Conservation (phyloP, 208 protist genomes). For the Zelonia costaricensis region DNA sequence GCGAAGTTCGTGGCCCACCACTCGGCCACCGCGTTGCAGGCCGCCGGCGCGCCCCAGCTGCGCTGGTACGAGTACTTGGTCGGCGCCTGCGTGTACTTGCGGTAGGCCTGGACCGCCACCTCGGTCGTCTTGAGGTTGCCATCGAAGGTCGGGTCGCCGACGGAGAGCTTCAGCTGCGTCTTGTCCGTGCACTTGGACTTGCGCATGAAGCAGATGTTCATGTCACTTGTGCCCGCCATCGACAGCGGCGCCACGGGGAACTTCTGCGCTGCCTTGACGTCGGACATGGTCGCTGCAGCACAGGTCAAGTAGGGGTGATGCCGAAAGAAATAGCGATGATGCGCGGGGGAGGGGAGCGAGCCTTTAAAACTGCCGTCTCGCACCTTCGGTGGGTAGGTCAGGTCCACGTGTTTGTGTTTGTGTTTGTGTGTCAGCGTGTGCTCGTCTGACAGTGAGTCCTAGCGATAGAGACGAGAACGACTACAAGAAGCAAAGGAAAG, state of each 20-base stretch:
- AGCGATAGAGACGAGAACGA: no score
- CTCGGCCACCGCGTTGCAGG: conserved; percentile 55
- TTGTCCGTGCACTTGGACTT: conserved; percentile 35
- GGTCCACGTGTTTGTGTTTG: no score
- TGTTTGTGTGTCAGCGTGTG: no score
- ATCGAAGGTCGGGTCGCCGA: conserved; percentile 70
- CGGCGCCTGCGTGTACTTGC: conserved; percentile 22
- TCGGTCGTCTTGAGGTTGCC: conserved; percentile 64
- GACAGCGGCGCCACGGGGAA: conserved; percentile 14
- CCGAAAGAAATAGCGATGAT: no score
- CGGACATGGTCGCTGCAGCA: no score
- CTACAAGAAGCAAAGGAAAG: no score
- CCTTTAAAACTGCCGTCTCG: no score
- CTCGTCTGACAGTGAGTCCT: no score
- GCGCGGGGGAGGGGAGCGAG: no score
- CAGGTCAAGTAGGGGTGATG: no score
- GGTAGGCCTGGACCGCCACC: conserved; percentile 27
- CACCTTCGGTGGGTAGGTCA: no score
- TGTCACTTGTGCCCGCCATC: conserved; percentile 19
- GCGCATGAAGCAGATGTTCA: conserved; percentile 39
- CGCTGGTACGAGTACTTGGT: conserved; percentile 63
- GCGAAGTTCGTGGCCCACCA: conserved; percentile 34
- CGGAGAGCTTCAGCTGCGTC: conserved; percentile 34
- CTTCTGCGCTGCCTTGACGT: conserved; percentile 3
- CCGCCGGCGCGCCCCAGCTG: conserved; percentile 26